Base-by-base conservation (phyloP, 2,329 filamentous ascomycete species). In the Mollisiaceae sp. region DNA sequence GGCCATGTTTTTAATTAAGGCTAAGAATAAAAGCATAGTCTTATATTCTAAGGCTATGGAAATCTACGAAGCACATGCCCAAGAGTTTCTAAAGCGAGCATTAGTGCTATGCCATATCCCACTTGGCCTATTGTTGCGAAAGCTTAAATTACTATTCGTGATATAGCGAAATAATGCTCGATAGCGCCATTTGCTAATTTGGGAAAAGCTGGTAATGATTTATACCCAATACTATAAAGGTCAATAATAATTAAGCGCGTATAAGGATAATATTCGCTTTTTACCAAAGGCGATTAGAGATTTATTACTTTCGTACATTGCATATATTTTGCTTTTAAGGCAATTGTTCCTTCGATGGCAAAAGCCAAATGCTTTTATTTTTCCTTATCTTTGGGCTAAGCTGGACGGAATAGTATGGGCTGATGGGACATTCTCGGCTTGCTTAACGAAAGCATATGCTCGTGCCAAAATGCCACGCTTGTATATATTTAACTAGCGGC, bases 261-360 rank as follows among this genome's bases (percentile, higher is more conserved):
- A 64, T 38, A 69, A 69, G 54, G 61, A 70, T 47, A 70, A 70
- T 38, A 66, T 70, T 11, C 35, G 41, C 12, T 70, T 67, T 60
- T 41, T 71, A 12, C 62, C 24, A 32, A 59, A 43, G 32, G 38
- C 65, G 1, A 67, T 69, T 62, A 12, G 62, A 20, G 56, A 71
- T 52, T 50, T 70, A 0, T 18, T 71, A 11, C 54, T 71, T 20
- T 8, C 15, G 1, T 71, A 69, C 54, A 45, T 69, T 18, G 56
- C 24, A 35, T 58, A 59, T 36, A 41, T 69, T 11, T 15, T 66
- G 1, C 65, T 52, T 4, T 55, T 70, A 24, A 24, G 43, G 1
- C 27, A 69, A 45, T 12, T 67, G 6, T 69, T 69, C 14, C 41
- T 69, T n/a, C n/a, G 35, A 6, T n/a, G 66, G 55, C n/a, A 62